Conservation (phyloP, 2,329 filamentous ascomycete species). For the Talaromyces sp. region DNA sequence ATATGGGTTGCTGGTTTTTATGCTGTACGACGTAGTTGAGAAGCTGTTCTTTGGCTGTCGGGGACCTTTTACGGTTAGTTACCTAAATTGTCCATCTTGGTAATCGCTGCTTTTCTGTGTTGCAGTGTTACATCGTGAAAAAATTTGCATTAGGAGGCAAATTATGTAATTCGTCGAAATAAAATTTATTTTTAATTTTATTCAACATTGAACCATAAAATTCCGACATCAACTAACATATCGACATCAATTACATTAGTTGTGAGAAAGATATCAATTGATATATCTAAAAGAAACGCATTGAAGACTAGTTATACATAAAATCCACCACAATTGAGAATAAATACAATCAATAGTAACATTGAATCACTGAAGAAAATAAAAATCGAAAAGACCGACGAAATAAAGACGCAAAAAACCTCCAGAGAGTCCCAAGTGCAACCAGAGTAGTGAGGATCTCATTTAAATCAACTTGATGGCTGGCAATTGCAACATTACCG, state of each 20-base stretch:
- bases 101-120: not conserved
- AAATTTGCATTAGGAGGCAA: too few species aligned
- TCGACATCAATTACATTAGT: too few species aligned
- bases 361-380: not conserved
- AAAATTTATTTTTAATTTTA: too few species aligned
- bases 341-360: not conserved
- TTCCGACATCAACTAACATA: too few species aligned
- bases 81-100: not conserved
- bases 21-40: not conserved
- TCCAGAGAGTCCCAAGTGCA: not conserved
- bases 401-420: not conserved
- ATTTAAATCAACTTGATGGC: constrained; percentile 1
- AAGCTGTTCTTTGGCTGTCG: not conserved
- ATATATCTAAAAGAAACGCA: not conserved
- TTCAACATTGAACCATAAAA: too few species aligned
- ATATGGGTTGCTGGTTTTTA: not conserved
- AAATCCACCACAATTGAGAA: not conserved
- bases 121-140: not conserved
- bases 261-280: too few species aligned
- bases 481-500: constrained; percentile 10
- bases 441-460: not conserved
- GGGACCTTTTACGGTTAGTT: not conserved
- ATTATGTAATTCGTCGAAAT: too few species aligned
- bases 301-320: not conserved
- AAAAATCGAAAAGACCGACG: not conserved